These are phyloP conservation scores for Phytophthora fragariaefolia DNA, from an alignment of 352 stramenopile genomes.

Conservation along the genomic window DNA sequence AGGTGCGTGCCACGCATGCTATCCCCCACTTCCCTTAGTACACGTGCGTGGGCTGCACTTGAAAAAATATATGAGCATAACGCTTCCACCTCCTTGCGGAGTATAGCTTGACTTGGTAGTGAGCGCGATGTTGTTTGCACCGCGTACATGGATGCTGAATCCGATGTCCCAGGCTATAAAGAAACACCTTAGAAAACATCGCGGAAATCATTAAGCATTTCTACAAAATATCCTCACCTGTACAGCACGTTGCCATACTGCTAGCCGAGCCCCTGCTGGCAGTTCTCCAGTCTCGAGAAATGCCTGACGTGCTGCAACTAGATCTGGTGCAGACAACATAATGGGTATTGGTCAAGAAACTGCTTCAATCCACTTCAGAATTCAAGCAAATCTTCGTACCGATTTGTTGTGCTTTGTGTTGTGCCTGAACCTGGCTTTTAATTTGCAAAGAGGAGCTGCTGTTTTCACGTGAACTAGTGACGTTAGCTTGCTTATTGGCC, in stretches of 20 bases:
- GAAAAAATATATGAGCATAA: constrained; percentile 72
- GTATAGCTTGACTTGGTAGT: constrained; percentile 52
- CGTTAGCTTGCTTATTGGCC: constrained; percentile 51
- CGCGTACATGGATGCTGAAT: constrained; percentile 72
- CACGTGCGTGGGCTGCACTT: constrained; percentile 55
- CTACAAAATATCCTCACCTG: constrained; percentile 39
- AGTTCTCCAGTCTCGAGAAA: constrained; percentile 53
- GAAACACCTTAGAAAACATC: no score
- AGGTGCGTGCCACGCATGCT: constrained; percentile 60
- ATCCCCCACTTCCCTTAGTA: constrained; percentile 42
- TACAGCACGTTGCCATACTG: constrained; percentile 65
- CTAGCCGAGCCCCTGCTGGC: constrained; percentile 46
- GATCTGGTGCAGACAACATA: constrained; percentile 38
- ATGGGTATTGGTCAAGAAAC: constrained; percentile 6
- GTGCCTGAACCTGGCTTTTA: constrained; percentile 59
- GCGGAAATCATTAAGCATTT: no score
- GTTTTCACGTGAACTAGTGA: constrained; percentile 53
- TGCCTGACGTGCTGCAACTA: constrained; percentile 28
- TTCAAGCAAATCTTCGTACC: no score
- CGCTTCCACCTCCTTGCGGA: constrained; percentile 75
- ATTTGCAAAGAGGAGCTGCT: constrained; percentile 67
- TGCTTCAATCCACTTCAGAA: no score
- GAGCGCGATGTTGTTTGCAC: constrained; percentile 71
- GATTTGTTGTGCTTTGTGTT: constrained; percentile 25
- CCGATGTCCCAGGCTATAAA: constrained; percentile 37